Conservation (phyloP, 2,329 filamentous ascomycete genomes). For the Botrytis medusae region DNA sequence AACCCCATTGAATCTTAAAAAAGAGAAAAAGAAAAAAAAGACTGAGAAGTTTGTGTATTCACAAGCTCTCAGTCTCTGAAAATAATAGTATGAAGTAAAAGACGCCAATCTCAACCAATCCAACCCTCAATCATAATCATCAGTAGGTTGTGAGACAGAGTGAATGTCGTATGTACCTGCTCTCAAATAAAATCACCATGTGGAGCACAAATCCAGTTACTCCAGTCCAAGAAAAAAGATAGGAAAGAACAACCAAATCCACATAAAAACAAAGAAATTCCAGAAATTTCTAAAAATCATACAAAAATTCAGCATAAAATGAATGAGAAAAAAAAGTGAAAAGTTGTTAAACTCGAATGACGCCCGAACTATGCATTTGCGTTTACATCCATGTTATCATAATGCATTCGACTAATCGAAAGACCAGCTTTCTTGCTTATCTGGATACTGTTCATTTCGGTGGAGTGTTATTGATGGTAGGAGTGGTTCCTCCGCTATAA, state of each 20-base stretch:
- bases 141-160: neutral
- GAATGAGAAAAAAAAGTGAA: neutral
- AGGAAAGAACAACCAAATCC: conserved; percentile 11
- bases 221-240: neutral
- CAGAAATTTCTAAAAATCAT: conserved; percentile 8
- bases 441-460: conserved; percentile 29
- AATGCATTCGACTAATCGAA: conserved; percentile 8
- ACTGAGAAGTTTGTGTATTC: conserved; percentile 11
- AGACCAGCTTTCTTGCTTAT: conserved; percentile 15
- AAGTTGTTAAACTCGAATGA: conserved; percentile 13
- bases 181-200: neutral
- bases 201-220: neutral
- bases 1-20: neutral
- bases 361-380: conserved; percentile 3
- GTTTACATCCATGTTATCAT: conserved; percentile 11
- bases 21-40: neutral
- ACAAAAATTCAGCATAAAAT: neutral
- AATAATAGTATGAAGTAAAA: conserved; percentile 7
- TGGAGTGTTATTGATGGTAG: conserved; percentile 38
- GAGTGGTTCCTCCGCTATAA: conserved; percentile 39
- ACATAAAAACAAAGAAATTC: conserved; percentile 1
- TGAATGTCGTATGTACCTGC: neutral
- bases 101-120: conserved; percentile 8
- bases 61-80: neutral
- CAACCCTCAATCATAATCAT: conserved; percentile 10